phyloP scores from a whole-genome alignment of 1,284 basidiomycete species.

The Fomitopsis pinicola region DNA sequence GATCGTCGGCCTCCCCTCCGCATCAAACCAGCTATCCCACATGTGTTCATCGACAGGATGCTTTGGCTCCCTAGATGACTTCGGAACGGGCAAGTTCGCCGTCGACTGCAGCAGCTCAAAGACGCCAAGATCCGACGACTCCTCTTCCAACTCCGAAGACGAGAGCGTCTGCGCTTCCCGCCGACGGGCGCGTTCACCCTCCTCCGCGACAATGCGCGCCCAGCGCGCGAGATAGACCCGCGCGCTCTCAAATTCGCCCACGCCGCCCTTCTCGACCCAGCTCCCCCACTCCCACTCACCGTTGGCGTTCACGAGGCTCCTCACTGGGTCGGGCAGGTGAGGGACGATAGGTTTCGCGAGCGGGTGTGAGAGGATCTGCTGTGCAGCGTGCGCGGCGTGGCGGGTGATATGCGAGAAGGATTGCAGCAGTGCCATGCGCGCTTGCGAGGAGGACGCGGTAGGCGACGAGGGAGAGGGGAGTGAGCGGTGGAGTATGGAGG shows the following conservation, averaged over 20 bases:
- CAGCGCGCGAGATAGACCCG: conserved; percentile 95
- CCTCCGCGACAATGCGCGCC: conserved; percentile 95
- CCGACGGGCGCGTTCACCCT: conserved; percentile 83
- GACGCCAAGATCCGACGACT: conserved; percentile 76
- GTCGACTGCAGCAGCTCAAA: conserved; percentile 85
- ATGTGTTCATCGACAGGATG: conserved; percentile 69
- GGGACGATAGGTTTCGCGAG: conserved; percentile 92
- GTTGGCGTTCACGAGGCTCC: conserved; percentile 79
- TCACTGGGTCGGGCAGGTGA: conserved; percentile 88
- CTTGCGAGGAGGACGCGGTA: conserved; percentile 53
- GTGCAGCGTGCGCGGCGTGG: conserved; percentile 84
- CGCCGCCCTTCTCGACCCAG: conserved; percentile 83
- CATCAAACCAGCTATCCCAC: conserved; percentile 71
- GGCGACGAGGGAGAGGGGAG: conserved; percentile 44
- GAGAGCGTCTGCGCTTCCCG: conserved; percentile 66
- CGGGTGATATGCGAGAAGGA: conserved; percentile 88
- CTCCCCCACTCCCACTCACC: conserved; percentile 85
- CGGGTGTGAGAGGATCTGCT: conserved; percentile 90
- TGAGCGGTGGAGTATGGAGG: conserved; percentile 76
- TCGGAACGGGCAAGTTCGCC: conserved; percentile 73
- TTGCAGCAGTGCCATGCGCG: conserved; percentile 73
- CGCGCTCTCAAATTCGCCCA: conserved; percentile 93
- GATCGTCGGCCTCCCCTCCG: conserved; percentile 65
- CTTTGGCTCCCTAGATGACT: conserved; percentile 63
- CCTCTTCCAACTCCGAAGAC: conserved; percentile 49